Evolutionary conservation across 345 rosid genomes (phyloP).

Genomic region (Ricinus communis): DNA sequence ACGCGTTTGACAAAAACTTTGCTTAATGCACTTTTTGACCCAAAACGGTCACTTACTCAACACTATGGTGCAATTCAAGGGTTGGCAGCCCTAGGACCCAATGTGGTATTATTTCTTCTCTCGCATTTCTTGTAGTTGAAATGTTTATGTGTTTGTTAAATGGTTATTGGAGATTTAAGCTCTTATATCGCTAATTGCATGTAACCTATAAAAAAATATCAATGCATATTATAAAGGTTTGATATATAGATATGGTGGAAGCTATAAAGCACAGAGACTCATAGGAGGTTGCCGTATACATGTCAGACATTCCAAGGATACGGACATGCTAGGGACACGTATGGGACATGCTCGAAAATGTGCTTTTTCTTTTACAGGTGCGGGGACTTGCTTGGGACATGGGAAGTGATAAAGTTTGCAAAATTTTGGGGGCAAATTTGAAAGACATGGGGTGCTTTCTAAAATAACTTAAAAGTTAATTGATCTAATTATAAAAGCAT

Average conservation of each 20-base stretch:
- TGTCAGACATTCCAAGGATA: too few relatives aligned
- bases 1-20: slow-evolving; percentile 86
- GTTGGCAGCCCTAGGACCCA: slow-evolving; percentile 83
- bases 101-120: slow-evolving; percentile 60
- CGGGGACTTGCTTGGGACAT: too few relatives aligned
- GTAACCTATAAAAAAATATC: not conserved
- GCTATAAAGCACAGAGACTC: too few relatives aligned
- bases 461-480: too few relatives aligned
- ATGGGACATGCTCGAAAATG: too few relatives aligned
- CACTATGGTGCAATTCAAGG: slow-evolving; percentile 99
- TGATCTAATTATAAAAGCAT: too few relatives aligned
- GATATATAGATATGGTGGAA: not conserved
- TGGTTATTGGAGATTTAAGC: not conserved
- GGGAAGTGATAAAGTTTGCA: too few relatives aligned
- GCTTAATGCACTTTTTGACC: slow-evolving; percentile 82
- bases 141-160: not conserved
- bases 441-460: too few relatives aligned
- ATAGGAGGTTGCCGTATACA: too few relatives aligned
- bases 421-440: too few relatives aligned
- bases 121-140: not conserved
- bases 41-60: slow-evolving; percentile 80
- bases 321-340: too few relatives aligned
- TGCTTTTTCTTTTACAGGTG: too few relatives aligned
- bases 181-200: not conserved
- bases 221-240: not conserved